Evolutionary conservation across 2,329 filamentous ascomycete species (phyloP).

Genomic region (Chaetomiaceae sp.): DNA sequence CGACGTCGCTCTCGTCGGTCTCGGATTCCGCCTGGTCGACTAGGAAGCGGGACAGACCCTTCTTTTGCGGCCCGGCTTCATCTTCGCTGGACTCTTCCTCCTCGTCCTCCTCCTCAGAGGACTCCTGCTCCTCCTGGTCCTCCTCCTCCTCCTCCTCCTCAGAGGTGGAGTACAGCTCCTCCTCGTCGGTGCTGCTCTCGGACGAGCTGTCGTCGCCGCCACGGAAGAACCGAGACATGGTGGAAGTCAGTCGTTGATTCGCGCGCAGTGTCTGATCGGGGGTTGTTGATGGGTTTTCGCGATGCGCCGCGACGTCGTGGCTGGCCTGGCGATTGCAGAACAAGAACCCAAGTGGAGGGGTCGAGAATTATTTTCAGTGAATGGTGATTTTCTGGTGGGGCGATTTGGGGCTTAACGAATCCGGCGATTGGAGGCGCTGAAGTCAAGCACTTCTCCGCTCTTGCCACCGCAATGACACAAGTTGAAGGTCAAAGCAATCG

Average conservation of each 20-base stretch:
- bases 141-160: constrained; percentile 64
- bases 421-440: constrained; percentile 3
- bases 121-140: constrained; percentile 48
- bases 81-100: constrained; percentile 58
- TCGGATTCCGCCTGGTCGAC: constrained; percentile 62
- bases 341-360: constrained; percentile 27
- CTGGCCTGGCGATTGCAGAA: constrained; percentile 18
- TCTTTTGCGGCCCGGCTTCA: constrained; percentile 60
- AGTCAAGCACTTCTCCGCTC: not conserved
- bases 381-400: constrained; percentile 30
- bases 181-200: constrained; percentile 94
- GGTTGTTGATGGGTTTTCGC: constrained; percentile 4
- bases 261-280: not conserved
- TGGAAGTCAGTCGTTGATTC: constrained; percentile 11
- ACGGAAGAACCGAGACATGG: constrained; percentile 96
- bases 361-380: constrained; percentile 27
- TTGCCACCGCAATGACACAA: not conserved
- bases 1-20: constrained; percentile 78
- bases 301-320: constrained; percentile 16
- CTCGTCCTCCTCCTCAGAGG: constrained; percentile 50
- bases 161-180: constrained; percentile 77
- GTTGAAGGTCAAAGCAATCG: too few species aligned
- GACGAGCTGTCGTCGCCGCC: constrained; percentile 87
- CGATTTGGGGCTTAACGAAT: constrained; percentile 27
- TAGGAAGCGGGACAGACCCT: constrained; percentile 80